Base-by-base conservation (phyloP, 768 basidiomycete genomes). In the Suillus clintonianus region DNA sequence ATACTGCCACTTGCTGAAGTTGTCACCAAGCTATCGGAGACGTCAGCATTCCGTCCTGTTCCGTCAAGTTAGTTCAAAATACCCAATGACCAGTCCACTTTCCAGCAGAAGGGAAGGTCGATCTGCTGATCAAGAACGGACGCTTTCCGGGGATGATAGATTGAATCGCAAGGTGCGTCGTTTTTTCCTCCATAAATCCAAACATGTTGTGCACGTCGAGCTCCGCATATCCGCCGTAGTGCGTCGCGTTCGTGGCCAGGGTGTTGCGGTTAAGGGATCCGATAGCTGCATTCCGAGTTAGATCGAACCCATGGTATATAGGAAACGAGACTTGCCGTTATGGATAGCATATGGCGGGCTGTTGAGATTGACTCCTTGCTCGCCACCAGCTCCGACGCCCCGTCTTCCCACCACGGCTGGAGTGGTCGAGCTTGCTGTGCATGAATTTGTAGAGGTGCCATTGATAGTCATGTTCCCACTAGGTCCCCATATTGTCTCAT, bases 401-500 rank as follows among this genome's bases (percentile, higher is more conserved):
- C 85, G 81, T 69, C 72, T 83, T 4, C 65, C 63, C 30, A 83
- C 61, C 6, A 43, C 17, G 10, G 60, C 45, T 9, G 19, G 62
- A 48, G 32, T 72, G 14, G 37, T 65, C 65, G 63, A 60, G 39
- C 22, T 13, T 41, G 17, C 75, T 64, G 62, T 61, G 32, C 78
- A 77, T 13, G 68, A 74, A 65, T 83, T 88, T 6, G 89, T 91
- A 47, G 82, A 75, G 3, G 79, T 84, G 7, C 89, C 89, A 60
- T 89, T 87, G 65, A 91, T 81, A 14, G 88, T 90, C 72, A 92
- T 84, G 69, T 92, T 92, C 5, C 90, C 90, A 65, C 89, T 90
- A 0, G 85, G 83, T 15, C 89, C 90, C 68, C 81, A 90, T 15
- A 84, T 69, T 0, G 84, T 81, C 22, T 81, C 67, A 68, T 91